These are phyloP conservation scores for Termitomyces sp. DNA, from an alignment of 768 basidiomycete species.

Conservation along the genomic window DNA sequence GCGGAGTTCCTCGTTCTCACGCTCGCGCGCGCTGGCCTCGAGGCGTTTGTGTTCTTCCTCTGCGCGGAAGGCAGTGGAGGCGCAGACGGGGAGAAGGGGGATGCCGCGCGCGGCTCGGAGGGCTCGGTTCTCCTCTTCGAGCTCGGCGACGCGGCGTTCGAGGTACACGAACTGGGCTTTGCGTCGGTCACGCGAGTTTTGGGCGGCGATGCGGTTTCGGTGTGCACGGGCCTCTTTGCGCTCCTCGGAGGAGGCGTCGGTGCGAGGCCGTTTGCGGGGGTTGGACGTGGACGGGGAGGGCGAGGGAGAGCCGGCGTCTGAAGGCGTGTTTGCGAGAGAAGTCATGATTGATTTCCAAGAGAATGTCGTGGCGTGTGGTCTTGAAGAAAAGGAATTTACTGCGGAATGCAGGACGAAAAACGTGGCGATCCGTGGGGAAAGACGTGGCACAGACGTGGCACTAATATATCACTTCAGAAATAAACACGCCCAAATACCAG, in stretches of 20 bases:
- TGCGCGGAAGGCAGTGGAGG: constrained; percentile 24
- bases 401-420: too few relatives aligned
- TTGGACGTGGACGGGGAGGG: constrained; percentile 37
- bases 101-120: constrained; percentile 54
- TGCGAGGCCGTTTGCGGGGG: constrained; percentile 74
- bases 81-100: constrained; percentile 25
- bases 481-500: background rate
- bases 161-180: constrained; percentile 79
- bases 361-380: too few relatives aligned
- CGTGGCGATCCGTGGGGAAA: constrained; percentile 17
- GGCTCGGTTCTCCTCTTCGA: constrained; percentile 81
- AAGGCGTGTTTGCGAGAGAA: background rate
- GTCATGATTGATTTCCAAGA: background rate
- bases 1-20: constrained; percentile 73
- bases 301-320: constrained; percentile 19
- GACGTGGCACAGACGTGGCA: constrained; percentile 1
- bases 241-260: constrained; percentile 64
- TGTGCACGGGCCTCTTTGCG: constrained; percentile 87
- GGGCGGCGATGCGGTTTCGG: constrained; percentile 90
- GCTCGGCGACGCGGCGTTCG: constrained; percentile 64
- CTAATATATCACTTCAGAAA: background rate
- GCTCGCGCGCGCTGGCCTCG: constrained; percentile 44
- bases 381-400: constrained; percentile 13
- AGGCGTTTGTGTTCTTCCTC: constrained; percentile 32
- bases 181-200: constrained; percentile 87